Evolutionary conservation across 192 early-diverging fungal genomes (phyloP), one percentile per base, ranked within the genome.

Genomic region (Coemansia sp.): DNA sequence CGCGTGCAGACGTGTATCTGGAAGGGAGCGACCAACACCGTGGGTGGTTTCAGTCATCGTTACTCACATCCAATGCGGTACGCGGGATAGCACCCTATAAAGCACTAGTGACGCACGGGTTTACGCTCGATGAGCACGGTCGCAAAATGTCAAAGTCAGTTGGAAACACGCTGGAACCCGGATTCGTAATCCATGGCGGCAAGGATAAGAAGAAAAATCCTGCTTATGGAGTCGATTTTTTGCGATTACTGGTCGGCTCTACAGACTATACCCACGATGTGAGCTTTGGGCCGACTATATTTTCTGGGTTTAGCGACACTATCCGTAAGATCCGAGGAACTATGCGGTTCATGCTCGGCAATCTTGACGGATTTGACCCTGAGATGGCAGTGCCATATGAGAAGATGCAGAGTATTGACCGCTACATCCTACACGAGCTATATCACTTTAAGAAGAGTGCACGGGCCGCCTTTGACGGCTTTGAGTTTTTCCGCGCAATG

Each of bases 11-110:
- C 78, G 74, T 91, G 56, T 91, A 90, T 73, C 59, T 84, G 7
- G 90, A 93, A 65, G 91, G 91, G 16, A 89, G 85, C 57, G 90
- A 93, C 68, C 91, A 93, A 60, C 88, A 93, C 76, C 86, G 91
- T 38, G 91, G 90, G 5, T 93, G 91, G 91, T 93, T 93, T 81
- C 89, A 91, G 64, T 93, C 90, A 16, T 91, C 90, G 8, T 69
- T 91, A 31, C 75, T 93, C 48, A 91, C 90, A 14, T 88, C 87
- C 4, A 73, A 88, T 25, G 90, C 91, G 3, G 67, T 87, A 21
- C 85, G 83, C 22, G 87, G 87, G 7, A 82, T 88, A 48, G 70
- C 86, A 0, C 92, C 91, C 6, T 94, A 85, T 78, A 76, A 73
- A 7, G 82, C 83, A 3, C 61, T 94, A 48, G 72, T 93, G 55